Evolutionary conservation across 805 yeast genomes (phyloP).

Genomic region (Suhomyces prunicola): DNA sequence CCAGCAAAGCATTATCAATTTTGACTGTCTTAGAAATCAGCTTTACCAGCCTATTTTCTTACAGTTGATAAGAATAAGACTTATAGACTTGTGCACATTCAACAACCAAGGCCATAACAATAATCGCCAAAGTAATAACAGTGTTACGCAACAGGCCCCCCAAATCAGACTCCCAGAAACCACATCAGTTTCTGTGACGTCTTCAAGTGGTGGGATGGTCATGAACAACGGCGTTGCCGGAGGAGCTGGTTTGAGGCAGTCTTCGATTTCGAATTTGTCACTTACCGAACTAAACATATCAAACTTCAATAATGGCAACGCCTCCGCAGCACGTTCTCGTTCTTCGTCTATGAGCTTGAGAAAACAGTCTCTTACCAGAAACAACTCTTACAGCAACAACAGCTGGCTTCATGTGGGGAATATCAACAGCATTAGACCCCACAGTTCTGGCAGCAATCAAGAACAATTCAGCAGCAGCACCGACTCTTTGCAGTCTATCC

Average conservation of each 20-base stretch:
- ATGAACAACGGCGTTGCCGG: conserved; percentile 6
- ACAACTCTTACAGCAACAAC: conserved; percentile 33
- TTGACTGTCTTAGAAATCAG: conserved; percentile 30
- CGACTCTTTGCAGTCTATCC: conserved; percentile 43
- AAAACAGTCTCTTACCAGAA: conserved; percentile 43
- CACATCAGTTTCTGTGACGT: conserved; percentile 21
- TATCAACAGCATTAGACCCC: conserved; percentile 31
- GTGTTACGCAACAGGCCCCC: conserved; percentile 1
- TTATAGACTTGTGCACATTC: conserved; percentile 37
- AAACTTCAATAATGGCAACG: conserved; percentile 21
- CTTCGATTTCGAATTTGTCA: conserved; percentile 40
- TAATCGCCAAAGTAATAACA: background rate
- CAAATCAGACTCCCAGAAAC: conserved; percentile 18
- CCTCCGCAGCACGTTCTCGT: conserved; percentile 27
- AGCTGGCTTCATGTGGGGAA: conserved; percentile 47
- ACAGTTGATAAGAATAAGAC: conserved; percentile 40
- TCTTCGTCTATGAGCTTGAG: conserved; percentile 37
- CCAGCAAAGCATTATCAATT: conserved; percentile 28
- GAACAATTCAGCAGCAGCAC: conserved; percentile 28
- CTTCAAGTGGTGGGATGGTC: conserved; percentile 10
- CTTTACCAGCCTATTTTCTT: conserved; percentile 37
- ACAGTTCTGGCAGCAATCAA: conserved; percentile 9
- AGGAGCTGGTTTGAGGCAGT: conserved; percentile 24
- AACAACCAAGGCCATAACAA: conserved; percentile 10
- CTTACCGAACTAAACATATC: conserved; percentile 38